Evolutionary conservation across 2,329 filamentous ascomycete species (phyloP).

Genomic region (Acrocalymma vagum): DNA sequence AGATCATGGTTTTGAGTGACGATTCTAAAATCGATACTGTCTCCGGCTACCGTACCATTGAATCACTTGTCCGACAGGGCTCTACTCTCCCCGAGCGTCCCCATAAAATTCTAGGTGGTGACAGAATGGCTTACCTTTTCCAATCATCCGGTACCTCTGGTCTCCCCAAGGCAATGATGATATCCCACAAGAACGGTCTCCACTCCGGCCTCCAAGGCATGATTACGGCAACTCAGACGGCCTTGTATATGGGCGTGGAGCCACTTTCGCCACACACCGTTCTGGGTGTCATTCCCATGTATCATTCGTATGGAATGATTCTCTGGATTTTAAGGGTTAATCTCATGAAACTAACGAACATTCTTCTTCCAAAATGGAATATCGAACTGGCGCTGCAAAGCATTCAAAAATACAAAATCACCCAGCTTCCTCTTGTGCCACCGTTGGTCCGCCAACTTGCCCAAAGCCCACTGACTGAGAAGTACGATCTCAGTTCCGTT

Average conservation of each 20-base stretch:
- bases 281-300: conserved; percentile 38
- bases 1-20: conserved; percentile 38
- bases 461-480: conserved; percentile 31
- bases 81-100: conserved; percentile 21
- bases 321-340: conserved; percentile 40
- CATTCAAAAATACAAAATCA: conserved; percentile 37
- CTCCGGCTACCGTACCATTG: conserved; percentile 29
- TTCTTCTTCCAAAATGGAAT: conserved; percentile 38
- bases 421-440: conserved; percentile 34
- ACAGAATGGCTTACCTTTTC: conserved; percentile 38
- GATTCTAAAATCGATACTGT: conserved; percentile 24
- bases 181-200: conserved; percentile 36
- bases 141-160: conserved; percentile 40
- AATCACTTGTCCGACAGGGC: conserved; percentile 31
- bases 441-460: conserved; percentile 38
- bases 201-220: conserved; percentile 36
- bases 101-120: conserved; percentile 30
- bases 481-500: conserved; percentile 36
- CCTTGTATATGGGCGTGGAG: conserved; percentile 28
- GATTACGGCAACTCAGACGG: conserved; percentile 28
- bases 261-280: conserved; percentile 25
- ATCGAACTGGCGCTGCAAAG: conserved; percentile 32
- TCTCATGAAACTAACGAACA: conserved; percentile 26
- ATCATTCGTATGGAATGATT: conserved; percentile 44
- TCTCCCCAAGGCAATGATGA: conserved; percentile 45